phyloP scores from a whole-genome alignment of 2,329 filamentous ascomycete species.

The Cladosporium sp. region DNA sequence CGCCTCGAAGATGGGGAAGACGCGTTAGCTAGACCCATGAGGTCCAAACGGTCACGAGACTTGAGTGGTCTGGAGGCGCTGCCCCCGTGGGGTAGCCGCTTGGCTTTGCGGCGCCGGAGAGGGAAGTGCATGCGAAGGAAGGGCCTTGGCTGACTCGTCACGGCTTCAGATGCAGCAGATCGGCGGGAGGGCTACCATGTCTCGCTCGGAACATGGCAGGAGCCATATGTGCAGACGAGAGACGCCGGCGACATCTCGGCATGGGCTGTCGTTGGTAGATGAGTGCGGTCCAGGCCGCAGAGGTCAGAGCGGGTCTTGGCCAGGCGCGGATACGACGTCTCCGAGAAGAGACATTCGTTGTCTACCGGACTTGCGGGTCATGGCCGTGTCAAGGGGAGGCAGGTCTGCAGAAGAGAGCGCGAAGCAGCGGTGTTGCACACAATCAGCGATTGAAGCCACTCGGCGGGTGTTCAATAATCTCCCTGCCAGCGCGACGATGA shows the following conservation, averaged over 20 bases:
- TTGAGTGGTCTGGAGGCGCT: background rate
- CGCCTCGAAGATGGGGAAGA: no score
- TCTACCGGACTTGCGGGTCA: background rate
- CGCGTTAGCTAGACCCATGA: no score
- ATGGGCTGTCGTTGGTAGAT: background rate
- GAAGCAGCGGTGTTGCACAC: background rate
- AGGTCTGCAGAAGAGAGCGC: no score
- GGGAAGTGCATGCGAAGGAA: slow-evolving; percentile 1
- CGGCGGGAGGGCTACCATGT: background rate
- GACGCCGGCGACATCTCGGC: slow-evolving; percentile 2
- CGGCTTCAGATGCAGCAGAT: background rate
- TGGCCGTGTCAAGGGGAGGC: background rate
- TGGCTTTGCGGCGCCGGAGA: background rate
- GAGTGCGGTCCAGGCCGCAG: slow-evolving; percentile 1
- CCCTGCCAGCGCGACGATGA: background rate
- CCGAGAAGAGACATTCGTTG: background rate
- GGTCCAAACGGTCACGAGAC: background rate
- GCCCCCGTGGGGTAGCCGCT: background rate
- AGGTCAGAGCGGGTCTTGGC: background rate
- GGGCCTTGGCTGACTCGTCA: background rate
- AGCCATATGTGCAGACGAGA: background rate
- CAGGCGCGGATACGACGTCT: background rate
- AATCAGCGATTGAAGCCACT: no score
- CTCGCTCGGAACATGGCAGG: background rate
- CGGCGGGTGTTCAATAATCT: background rate